These are phyloP conservation scores for Salix caprea DNA, from an alignment of 345 rosid genomes.

Conservation along the genomic window DNA sequence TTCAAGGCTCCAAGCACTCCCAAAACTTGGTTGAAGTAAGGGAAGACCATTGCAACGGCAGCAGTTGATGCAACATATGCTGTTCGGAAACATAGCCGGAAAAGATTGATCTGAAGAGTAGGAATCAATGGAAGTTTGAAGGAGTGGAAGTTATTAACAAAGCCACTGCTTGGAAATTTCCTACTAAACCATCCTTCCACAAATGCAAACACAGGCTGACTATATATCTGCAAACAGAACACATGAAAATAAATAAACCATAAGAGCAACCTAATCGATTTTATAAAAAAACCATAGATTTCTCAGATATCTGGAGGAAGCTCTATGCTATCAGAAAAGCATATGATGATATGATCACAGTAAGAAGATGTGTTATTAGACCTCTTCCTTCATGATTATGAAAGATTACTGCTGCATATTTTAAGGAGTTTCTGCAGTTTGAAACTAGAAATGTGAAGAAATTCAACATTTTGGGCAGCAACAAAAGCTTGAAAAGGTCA, in stretches of 20 bases:
- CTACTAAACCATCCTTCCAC: conserved; percentile 46
- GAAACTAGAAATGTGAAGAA: too few relatives aligned
- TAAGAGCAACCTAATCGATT: neutral
- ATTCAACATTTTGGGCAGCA: too few relatives aligned
- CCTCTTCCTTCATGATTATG: too few relatives aligned
- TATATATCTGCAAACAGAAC: conserved; percentile 39
- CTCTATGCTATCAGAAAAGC: too few relatives aligned
- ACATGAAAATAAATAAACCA: neutral
- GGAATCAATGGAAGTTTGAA: conserved; percentile 32
- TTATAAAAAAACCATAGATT: neutral
- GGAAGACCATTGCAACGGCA: conserved; percentile 41
- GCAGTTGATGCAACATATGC: conserved; percentile 42
- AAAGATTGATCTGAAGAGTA: conserved; percentile 26
- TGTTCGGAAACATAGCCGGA: conserved; percentile 46
- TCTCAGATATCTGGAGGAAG: neutral
- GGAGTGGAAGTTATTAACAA: conserved; percentile 36
- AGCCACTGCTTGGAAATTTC: conserved; percentile 36
- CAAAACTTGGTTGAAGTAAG: conserved; percentile 59
- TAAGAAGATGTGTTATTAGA: too few relatives aligned
- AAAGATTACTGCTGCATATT: too few relatives aligned
- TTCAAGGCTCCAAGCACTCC: conserved; percentile 59
- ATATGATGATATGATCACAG: too few relatives aligned
- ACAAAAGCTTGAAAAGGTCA: too few relatives aligned
- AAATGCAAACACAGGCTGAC: conserved; percentile 64
- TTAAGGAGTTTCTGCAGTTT: too few relatives aligned